Evolutionary conservation across 1,139 yeast genomes (phyloP).

Genomic region (Lodderomyces jiufengensis): DNA sequence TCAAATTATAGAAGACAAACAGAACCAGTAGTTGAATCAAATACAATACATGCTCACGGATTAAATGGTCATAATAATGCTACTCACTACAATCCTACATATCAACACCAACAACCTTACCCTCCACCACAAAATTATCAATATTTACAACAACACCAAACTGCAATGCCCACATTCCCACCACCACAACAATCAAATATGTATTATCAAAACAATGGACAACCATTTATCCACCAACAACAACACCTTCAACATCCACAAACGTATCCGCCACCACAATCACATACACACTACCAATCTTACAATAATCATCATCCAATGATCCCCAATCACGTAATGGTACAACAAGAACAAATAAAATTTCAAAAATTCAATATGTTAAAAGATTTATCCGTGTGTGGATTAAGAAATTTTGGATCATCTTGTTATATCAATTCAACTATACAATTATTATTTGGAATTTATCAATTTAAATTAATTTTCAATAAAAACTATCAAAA

Average conservation of each 20-base stretch:
- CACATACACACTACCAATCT: neutral
- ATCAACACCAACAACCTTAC: slow-evolving; percentile 2
- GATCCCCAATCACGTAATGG: slow-evolving; percentile 17
- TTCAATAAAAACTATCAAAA: slow-evolving; percentile 42
- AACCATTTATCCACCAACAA: neutral
- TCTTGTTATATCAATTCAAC: slow-evolving; percentile 74
- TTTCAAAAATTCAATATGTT: slow-evolving; percentile 26
- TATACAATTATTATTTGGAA: slow-evolving; percentile 61
- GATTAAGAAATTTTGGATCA: slow-evolving; percentile 64
- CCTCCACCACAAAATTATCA: slow-evolving; percentile 3
- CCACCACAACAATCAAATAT: slow-evolving; percentile 1
- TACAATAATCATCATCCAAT: slow-evolving; percentile 4
- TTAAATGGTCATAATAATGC: too few species aligned
- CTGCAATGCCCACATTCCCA: slow-evolving; percentile 2
- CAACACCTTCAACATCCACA: neutral
- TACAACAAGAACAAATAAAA: slow-evolving; percentile 21
- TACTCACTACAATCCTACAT: neutral
- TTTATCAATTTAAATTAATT: slow-evolving; percentile 39
- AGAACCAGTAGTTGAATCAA: neutral
- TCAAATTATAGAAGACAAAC: neutral
- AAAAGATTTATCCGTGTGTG: slow-evolving; percentile 54
- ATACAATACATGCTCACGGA: neutral
- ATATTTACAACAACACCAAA: slow-evolving; percentile 3
- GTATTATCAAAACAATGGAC: neutral
- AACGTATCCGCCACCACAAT: neutral